Evolutionary conservation across 768 basidiomycete genomes (phyloP), one percentile per base, ranked within the genome.

Genomic region (Leccinum disarticulatum): DNA sequence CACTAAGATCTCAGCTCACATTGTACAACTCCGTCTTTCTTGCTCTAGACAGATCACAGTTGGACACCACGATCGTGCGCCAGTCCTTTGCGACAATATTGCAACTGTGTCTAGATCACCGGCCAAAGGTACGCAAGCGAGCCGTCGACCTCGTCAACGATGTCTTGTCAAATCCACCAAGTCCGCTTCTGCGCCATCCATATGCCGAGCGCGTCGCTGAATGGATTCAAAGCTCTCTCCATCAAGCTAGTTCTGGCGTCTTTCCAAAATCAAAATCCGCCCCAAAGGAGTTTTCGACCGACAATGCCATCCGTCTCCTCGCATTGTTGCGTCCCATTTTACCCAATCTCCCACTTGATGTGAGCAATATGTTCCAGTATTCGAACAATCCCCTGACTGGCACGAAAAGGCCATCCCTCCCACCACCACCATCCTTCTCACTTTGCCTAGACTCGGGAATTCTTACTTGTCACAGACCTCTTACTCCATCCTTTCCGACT

Each of bases 101-200:
- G 46, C 88, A 91, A 52, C 77, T 97, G 51, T 87, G 85, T 65
- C 79, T 93, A 48, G 97, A 99, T 76, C 82, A 87, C 4, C 79
- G 97, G 54, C 97, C 97, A 19, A 98, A 98, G 77, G 94, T 99
- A 55, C 86, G 97, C 57, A 95, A 84, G 74, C 86, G 88, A 69
- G 95, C 95, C 25, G 87, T 88, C 50, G 95, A 98, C 68, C 83
- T 90, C 19, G 82, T 99, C 33, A 83, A 81, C 66, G 89, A 91
- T 64, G 80, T 94, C 4, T 78, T 99, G 36, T 79, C 81, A 15
- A 80, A 80, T 27, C 93, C 95, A 9, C 91, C 93, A 3, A 79
- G 86, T 4, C 96, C 96, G 0, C 79, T 90, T 38, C 66, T 84
- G 6, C 74, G 81, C 25, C 97, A 99, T 76, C 95, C 97, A 0